Evolutionary conservation across 2,329 filamentous ascomycete genomes (phyloP).

Genomic region (Penicillium sp.): DNA sequence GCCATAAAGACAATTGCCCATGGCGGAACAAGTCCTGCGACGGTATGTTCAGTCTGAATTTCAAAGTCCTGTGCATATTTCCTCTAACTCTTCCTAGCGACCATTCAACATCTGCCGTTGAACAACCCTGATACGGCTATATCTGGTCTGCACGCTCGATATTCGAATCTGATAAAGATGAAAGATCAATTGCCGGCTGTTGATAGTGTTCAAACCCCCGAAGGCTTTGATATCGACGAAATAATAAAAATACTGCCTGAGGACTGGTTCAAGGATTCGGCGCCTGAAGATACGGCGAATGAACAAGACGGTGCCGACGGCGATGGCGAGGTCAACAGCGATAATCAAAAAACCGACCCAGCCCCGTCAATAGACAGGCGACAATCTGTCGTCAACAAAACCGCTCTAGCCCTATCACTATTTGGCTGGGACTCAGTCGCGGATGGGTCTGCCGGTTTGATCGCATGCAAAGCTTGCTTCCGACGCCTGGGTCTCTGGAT

Average conservation of each 20-base stretch:
- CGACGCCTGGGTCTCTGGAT: slow-evolving; percentile 91
- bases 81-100: slow-evolving; percentile 49
- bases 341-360: slow-evolving; percentile 6
- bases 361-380: slow-evolving; percentile 16
- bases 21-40: slow-evolving; percentile 91
- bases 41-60: slow-evolving; percentile 54
- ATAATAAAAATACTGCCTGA: slow-evolving; percentile 35
- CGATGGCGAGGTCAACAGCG: background rate
- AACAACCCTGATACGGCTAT: slow-evolving; percentile 65
- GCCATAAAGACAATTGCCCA: slow-evolving; percentile 79
- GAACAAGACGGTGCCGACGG: background rate
- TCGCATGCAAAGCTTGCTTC: slow-evolving; percentile 83
- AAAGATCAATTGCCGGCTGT: slow-evolving; percentile 41
- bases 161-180: slow-evolving; percentile 57
- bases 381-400: slow-evolving; percentile 57
- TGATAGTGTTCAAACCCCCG: slow-evolving; percentile 35
- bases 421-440: slow-evolving; percentile 72
- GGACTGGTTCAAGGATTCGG: slow-evolving; percentile 25
- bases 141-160: slow-evolving; percentile 63
- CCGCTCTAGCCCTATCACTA: slow-evolving; percentile 70
- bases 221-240: slow-evolving; percentile 36
- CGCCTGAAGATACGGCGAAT: background rate
- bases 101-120: slow-evolving; percentile 69
- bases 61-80: background rate
- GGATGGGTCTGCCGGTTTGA: slow-evolving; percentile 60